These are phyloP conservation scores for Sphagnum contortum DNA, from an alignment of 225 moss, liverwort and hornwort species.

Conservation along the genomic window DNA sequence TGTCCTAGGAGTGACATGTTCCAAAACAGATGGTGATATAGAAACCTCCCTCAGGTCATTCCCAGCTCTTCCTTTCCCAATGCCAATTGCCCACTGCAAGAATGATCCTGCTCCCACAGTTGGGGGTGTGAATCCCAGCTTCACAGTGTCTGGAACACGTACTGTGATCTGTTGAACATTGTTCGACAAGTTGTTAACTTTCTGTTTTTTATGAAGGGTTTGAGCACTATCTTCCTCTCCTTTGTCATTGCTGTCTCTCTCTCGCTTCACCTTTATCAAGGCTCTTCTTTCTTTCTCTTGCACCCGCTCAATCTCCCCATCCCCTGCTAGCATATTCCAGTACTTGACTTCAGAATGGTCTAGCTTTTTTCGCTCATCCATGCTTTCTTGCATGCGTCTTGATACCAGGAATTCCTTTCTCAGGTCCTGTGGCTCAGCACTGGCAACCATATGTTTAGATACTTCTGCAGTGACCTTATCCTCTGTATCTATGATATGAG, in stretches of 20 bases:
- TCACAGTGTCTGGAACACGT: not conserved
- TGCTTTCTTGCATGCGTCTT: not conserved
- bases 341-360: slow-evolving; percentile 3
- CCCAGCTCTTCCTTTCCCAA: slow-evolving; percentile 1
- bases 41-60: not conserved
- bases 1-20: too few species aligned
- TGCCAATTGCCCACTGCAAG: not conserved
- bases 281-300: not conserved
- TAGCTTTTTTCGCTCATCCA: slow-evolving; percentile 1
- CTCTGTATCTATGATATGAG: slow-evolving; percentile 1
- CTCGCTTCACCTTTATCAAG: not conserved
- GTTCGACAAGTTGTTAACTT: not conserved
- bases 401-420: not conserved
- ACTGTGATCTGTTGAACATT: not conserved
- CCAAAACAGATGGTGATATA: not conserved
- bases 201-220: not conserved
- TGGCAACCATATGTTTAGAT: too few species aligned
- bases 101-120: slow-evolving; percentile 3
- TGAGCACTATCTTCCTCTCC: not conserved
- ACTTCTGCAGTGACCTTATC: not conserved
- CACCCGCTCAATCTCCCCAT: slow-evolving; percentile 3
- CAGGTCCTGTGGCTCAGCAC: not conserved
- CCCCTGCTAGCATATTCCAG: slow-evolving; percentile 3
- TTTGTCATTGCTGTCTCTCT: not conserved
- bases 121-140: not conserved